Base-by-base conservation (phyloP, 2,329 filamentous ascomycete species). In the Uncinocarpus reesii region DNA sequence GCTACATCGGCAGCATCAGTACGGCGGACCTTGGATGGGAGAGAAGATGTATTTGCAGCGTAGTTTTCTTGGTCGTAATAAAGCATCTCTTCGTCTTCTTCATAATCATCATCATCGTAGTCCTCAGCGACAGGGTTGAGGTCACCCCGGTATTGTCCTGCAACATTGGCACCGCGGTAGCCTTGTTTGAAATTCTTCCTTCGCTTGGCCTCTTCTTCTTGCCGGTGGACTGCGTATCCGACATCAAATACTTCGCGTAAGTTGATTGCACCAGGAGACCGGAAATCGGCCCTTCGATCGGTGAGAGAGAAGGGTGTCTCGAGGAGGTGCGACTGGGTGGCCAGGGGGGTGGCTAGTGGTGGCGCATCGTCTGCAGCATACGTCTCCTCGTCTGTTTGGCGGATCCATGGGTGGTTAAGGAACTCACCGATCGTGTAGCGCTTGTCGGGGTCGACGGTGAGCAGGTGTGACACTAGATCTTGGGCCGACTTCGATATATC, bases 221-320 rank as follows among this genome's bases (percentile, higher is more conserved):
- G 88, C 40, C 92, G 77, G 64, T 96, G 92, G 7, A 98, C 92
- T 7, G 92, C 90, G 60, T 98, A 98, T n/a, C 87, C 84, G 42
- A 98, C 90, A 60, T 98, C 92, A 57, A 98, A 98, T 2, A 96
- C 89, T 66, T 98, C 92, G 51, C 92, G 86, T 10, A 98, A 73
- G 63, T 96, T 96, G 67, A 98, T 83, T 2, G 87, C 89, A 43
- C 89, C 92, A 0, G 92, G 92, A 0, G 89, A 96, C 50, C 92
- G 80, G 80, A 96, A 98, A 65, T 98, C 92, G 69, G 83, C 81
- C 15, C 86, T 81, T 53, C 79, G 81, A 23, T 84, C 83, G 31
- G 4, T 13, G 15, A 74, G 73, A 11, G 42, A 10, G 15, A 50
- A 7, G 65, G 66, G 11, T 78, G 78, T 8, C 77, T 81, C 75